Conservation (phyloP, 345 rosid genomes). For the Gossypioides kirkii region DNA sequence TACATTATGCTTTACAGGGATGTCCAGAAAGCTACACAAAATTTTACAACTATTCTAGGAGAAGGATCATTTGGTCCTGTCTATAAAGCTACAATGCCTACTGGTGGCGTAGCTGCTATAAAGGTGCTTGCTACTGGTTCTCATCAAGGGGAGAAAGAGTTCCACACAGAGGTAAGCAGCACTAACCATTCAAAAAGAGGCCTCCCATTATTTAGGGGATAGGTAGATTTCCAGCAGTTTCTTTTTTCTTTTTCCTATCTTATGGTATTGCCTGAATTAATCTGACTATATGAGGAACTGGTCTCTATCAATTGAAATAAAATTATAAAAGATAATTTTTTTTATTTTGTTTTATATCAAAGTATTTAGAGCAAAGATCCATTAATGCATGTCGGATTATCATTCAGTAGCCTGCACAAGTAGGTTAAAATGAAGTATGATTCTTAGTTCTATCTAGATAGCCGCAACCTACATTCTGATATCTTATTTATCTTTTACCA, state of each 20-base stretch:
- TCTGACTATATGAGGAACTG: not conserved
- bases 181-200: not conserved
- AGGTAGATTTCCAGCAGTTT: not conserved
- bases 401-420: not conserved
- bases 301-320: not conserved
- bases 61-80: constrained; percentile 98
- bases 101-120: constrained; percentile 66
- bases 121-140: constrained; percentile 93
- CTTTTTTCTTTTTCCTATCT: not conserved
- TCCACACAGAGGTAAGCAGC: constrained; percentile 76
- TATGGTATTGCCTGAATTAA: not conserved
- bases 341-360: not conserved
- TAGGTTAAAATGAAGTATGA: not conserved
- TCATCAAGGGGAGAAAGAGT: constrained; percentile 88
- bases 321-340: not conserved
- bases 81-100: constrained; percentile 67
- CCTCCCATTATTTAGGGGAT: not conserved
- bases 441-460: not conserved
- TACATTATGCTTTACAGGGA: constrained; percentile 47
- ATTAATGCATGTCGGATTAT: not conserved
- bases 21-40: constrained; percentile 86
- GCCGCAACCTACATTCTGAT: not conserved
- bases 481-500: not conserved
- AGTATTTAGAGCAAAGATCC: not conserved
- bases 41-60: constrained; percentile 74